Evolutionary conservation across 805 yeast genomes (phyloP), one percentile per base, ranked within the genome.

Genomic region (Cyberlindnera amylophila): DNA sequence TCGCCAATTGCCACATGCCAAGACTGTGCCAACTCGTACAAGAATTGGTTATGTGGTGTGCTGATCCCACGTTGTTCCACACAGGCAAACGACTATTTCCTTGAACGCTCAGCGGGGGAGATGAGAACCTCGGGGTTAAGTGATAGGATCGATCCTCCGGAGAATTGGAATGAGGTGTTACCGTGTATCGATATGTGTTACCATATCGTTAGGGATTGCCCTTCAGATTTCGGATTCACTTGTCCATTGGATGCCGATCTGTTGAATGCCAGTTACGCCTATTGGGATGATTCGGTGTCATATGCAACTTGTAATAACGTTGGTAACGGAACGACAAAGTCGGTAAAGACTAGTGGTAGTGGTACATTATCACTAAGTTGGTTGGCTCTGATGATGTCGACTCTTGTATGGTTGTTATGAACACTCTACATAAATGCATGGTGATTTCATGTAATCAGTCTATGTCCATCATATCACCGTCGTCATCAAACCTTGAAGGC

Each of bases 101-200:
- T 62, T 16, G 44, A 52, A 21, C 68, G 95, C 27, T 61, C 64
- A 3, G 66, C 66, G 5, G 71, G 71, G 13, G 60, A 67, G 4
- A 81, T 86, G 10, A 71, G 99, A 48, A 86, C 75, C 52, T 64
- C 65, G 5, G 76, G 74, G 48, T 70, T 91, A 31, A 74, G 79
- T 50, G 63, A 66, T 4, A 57, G 74, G 1, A 66, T 83, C 24
- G 68, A 74, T 4, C 86, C 89, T 0, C 70, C 73, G 4, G 55
- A 63, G 11, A 58, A 63, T 19, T 91, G 90, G 62, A 81, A 71
- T 53, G 99, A 91, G 63, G 73, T 93, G 3, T 61, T 87, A 44
- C 99, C 99, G 0, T 91, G 99, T 58, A 72, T 83, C 38, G 81
- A 85, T 55, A 74, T 82, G 48, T 93, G 98, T 62, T 70, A 85